A percentile compares a stretch with the other conserved stretches of the same genome.
These are phyloP conservation scores for Yarrowia sp. DNA, from an alignment of 805 yeast species.

Conservation along the genomic window DNA sequence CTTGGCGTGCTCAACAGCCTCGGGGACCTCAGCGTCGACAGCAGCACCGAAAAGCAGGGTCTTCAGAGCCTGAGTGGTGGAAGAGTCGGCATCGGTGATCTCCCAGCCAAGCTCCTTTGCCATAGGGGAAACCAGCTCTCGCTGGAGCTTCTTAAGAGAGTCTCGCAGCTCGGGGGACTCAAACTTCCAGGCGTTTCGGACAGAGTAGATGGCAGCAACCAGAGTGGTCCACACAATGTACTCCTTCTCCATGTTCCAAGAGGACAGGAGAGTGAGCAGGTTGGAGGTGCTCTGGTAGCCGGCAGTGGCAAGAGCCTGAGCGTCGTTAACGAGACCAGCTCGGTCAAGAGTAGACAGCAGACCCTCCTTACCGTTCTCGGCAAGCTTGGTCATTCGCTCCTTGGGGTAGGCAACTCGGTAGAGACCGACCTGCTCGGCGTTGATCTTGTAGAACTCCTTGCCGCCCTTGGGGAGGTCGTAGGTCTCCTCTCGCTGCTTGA, in stretches of 20 bases:
- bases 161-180: conserved; percentile 45
- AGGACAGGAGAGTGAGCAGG: conserved; percentile 49
- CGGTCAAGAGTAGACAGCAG: conserved; percentile 57
- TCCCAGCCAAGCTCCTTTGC: conserved; percentile 62
- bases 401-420: conserved; percentile 57
- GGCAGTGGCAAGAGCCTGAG: conserved; percentile 53
- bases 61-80: conserved; percentile 63
- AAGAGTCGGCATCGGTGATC: conserved; percentile 54
- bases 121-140: conserved; percentile 56
- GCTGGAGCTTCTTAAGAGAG: conserved; percentile 47
- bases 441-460: conserved; percentile 53
- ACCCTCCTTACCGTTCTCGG: conserved; percentile 51
- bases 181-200: conserved; percentile 49
- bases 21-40: conserved; percentile 38
- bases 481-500: conserved; percentile 50
- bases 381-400: conserved; percentile 52
- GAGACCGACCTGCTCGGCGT: conserved; percentile 60
- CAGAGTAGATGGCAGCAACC: conserved; percentile 42
- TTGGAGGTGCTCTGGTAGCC: conserved; percentile 51
- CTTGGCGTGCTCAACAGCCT: conserved; percentile 38
- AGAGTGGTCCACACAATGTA: conserved; percentile 55
- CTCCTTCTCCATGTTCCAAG: conserved; percentile 52
- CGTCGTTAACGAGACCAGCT: conserved; percentile 63
- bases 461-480: conserved; percentile 44
- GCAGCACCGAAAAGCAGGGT: conserved; percentile 48